Conservation (phyloP, 2,329 filamentous ascomycete genomes). For the Cercospora brassicicola region DNA sequence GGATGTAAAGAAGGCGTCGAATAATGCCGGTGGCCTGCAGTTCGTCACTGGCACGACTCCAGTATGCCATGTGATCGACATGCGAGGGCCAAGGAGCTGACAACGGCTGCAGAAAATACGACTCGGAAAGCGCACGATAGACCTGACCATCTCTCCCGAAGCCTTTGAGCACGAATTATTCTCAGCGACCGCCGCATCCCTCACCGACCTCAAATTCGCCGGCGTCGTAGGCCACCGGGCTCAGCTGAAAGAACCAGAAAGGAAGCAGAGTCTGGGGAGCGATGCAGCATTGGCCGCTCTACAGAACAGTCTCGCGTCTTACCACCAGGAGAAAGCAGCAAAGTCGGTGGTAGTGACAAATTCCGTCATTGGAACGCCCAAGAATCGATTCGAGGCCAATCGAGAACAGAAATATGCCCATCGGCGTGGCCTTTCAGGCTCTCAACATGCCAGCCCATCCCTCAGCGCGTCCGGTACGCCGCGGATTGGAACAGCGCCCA, state of each 20-base stretch:
- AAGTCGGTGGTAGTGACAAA: slow-evolving; percentile 44
- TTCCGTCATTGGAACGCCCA: slow-evolving; percentile 41
- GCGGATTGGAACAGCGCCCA: slow-evolving; percentile 35
- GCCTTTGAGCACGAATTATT: slow-evolving; percentile 61
- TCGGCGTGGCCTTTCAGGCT: slow-evolving; percentile 30
- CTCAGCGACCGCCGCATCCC: slow-evolving; percentile 44
- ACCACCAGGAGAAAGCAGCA: slow-evolving; percentile 61
- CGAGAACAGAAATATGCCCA: slow-evolving; percentile 32
- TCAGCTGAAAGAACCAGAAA: slow-evolving; percentile 42
- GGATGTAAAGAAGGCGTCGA: slow-evolving; percentile 38
- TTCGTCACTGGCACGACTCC: slow-evolving; percentile 39
- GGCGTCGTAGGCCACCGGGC: slow-evolving; percentile 60
- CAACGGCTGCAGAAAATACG: slow-evolving; percentile 50
- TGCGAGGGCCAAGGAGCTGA: slow-evolving; percentile 2
- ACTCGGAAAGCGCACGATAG: slow-evolving; percentile 58
- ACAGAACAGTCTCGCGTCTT: slow-evolving; percentile 59
- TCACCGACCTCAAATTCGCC: slow-evolving; percentile 55
- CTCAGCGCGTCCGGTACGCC: slow-evolving; percentile 41
- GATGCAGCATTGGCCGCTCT: slow-evolving; percentile 62
- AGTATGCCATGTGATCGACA: slow-evolving; percentile 30
- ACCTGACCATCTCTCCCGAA: slow-evolving; percentile 56
- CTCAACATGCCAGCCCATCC: slow-evolving; percentile 44
- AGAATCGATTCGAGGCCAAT: slow-evolving; percentile 36
- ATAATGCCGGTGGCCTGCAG: slow-evolving; percentile 33
- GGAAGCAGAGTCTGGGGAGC: slow-evolving; percentile 56